Base-by-base conservation (phyloP, 257 asterid genomes). In the Jacaranda mimosifolia region DNA sequence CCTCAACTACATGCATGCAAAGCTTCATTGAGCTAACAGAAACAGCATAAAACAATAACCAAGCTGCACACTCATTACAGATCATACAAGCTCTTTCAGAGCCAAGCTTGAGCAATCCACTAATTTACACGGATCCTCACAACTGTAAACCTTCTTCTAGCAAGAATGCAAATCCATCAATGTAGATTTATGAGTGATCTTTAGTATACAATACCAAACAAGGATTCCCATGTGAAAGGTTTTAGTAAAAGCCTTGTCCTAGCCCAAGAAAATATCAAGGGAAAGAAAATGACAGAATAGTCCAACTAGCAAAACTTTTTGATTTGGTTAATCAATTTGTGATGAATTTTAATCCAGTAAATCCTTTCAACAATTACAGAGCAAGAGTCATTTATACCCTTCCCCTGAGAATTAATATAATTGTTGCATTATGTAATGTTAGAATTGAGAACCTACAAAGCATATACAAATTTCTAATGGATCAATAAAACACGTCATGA, bases 1-100 rank as follows among this genome's bases (percentile, higher is more conserved):
- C 38, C 62, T 73, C 2, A 17, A 7, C 5, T 38, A 49, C 64
- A 63, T 74, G 55, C 56, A 49, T 63, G 43, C 13, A 8, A 49
- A 74, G 65, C 45, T 51, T 51, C 36, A 70, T 49, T 51, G 38
- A 12, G 60, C 45, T 49, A 68, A 68, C 26, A 68, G 32, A 45
- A 49, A 49, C 46, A 26, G 4, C 62, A 19, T 57, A 57, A 13
- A 26, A 49, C 13, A 49, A 7, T 26, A 26, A 46, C 14, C 14
- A 68, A 32, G 51, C 42, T 13, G 21, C 60, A 10, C 15, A 4
- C n/a, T 51, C 15, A 68, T 52, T 45, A 35, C 26, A 1, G n/a
- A 32, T 15, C 49, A 49, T 69, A 69, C 35, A 51, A 36, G 36
- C 36, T 43, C 11, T 69, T 32, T 21, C 38, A 1, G 15, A 9